Evolutionary conservation across 2,329 filamentous ascomycete species (phyloP).

Genomic region (Dryadomyces sulphureus): DNA sequence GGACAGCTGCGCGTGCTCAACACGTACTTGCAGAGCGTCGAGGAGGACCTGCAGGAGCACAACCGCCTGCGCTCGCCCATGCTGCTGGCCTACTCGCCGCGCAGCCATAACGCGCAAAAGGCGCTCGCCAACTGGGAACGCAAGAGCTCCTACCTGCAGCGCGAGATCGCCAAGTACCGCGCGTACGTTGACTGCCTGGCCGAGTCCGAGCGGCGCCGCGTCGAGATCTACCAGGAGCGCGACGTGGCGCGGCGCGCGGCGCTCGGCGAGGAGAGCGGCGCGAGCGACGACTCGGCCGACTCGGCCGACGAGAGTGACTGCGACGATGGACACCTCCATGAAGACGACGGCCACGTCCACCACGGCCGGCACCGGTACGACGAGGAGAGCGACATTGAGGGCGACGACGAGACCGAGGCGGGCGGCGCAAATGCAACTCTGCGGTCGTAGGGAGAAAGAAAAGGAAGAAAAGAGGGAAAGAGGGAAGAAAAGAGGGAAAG

Average conservation of each 20-base stretch:
- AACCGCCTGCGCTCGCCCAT: conserved; percentile 80
- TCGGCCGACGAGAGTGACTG: neutral
- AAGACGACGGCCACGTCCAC: neutral
- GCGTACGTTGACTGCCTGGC: conserved; percentile 84
- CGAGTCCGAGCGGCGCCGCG: conserved; percentile 53
- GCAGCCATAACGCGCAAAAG: conserved; percentile 64
- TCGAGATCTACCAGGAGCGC: conserved; percentile 53
- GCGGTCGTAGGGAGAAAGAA: neutral
- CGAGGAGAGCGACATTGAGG: neutral
- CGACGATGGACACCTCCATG: neutral
- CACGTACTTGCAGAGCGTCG: conserved; percentile 71
- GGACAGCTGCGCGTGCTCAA: conserved; percentile 67
- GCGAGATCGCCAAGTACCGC: conserved; percentile 91
- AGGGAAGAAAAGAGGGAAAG: no score
- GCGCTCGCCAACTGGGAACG: conserved; percentile 96
- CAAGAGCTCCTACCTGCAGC: conserved; percentile 79
- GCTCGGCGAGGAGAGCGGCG: conserved; percentile 19
- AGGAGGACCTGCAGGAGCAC: conserved; percentile 72
- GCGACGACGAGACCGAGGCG: neutral
- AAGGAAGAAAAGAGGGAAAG: no score
- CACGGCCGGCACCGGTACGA: no score
- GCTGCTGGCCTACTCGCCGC: conserved; percentile 76
- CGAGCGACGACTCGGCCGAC: conserved; percentile 5
- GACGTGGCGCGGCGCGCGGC: conserved; percentile 35
- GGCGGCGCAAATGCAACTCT: neutral